Conservation (phyloP, 2,329 filamentous ascomycete species). For the Gaeumannomyces sp. region DNA sequence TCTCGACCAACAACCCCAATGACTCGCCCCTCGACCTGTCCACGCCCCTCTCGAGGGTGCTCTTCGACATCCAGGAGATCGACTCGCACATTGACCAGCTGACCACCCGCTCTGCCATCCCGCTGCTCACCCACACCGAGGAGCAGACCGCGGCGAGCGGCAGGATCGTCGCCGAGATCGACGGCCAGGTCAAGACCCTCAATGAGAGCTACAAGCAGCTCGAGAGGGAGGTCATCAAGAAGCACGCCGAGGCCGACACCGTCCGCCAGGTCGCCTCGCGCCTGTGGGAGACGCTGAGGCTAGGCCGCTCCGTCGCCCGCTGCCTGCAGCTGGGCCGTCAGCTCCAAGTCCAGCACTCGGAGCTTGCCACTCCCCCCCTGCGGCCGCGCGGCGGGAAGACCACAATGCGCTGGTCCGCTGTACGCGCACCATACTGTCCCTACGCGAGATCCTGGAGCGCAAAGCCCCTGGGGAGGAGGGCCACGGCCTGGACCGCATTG, state of each 20-base stretch:
- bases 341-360: slow-evolving; percentile 77
- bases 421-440: slow-evolving; percentile 67
- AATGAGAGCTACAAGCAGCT: slow-evolving; percentile 81
- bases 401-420: slow-evolving; percentile 76
- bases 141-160: slow-evolving; percentile 67
- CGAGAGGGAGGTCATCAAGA: slow-evolving; percentile 77
- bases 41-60: slow-evolving; percentile 83
- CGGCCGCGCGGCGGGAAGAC: slow-evolving; percentile 54
- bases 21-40: slow-evolving; percentile 89
- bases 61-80: slow-evolving; percentile 95
- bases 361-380: slow-evolving; percentile 42
- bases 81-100: slow-evolving; percentile 91
- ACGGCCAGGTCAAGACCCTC: slow-evolving; percentile 71
- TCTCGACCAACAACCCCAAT: slow-evolving; percentile 84
- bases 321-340: slow-evolving; percentile 78
- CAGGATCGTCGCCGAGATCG: slow-evolving; percentile 68
- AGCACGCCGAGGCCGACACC: slow-evolving; percentile 80
- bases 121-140: slow-evolving; percentile 72
- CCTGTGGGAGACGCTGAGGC: slow-evolving; percentile 70
- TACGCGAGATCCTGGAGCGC: slow-evolving; percentile 66
- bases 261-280: slow-evolving; percentile 71
- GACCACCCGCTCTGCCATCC: slow-evolving; percentile 76
- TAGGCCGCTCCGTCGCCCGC: slow-evolving; percentile 70
- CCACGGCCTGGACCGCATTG: slow-evolving; percentile 66
- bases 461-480: slow-evolving; percentile 68